phyloP scores from a whole-genome alignment of 208 protist genomes.

The Leishmania tropica region DNA sequence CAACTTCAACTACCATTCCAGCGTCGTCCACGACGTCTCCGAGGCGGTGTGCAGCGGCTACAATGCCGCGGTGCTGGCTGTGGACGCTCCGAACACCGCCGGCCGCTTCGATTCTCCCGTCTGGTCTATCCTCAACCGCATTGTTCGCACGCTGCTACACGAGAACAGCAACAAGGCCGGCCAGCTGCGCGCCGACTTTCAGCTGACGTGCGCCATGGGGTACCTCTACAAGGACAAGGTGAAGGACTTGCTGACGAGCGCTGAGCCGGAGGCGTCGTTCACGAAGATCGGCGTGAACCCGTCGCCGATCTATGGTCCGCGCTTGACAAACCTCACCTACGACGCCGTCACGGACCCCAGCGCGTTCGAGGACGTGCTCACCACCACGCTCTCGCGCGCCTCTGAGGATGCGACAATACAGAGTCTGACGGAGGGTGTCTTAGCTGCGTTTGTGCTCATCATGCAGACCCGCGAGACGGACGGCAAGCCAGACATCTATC shows the following conservation, averaged over 20 bases:
- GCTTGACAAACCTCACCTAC: constrained; percentile 64
- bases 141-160: constrained; percentile 58
- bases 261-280: constrained; percentile 39
- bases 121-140: constrained; percentile 66
- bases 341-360: constrained; percentile 39
- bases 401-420: constrained; percentile 46
- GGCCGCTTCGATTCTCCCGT: constrained; percentile 66
- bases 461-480: constrained; percentile 58
- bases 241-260: constrained; percentile 55
- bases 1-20: constrained; percentile 64
- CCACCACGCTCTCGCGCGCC: constrained; percentile 43
- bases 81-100: constrained; percentile 61
- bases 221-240: constrained; percentile 76
- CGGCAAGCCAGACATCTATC: constrained; percentile 65
- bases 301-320: constrained; percentile 80
- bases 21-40: constrained; percentile 51
- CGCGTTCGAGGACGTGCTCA: constrained; percentile 62
- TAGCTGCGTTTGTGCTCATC: constrained; percentile 54
- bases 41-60: constrained; percentile 62
- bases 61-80: constrained; percentile 69
- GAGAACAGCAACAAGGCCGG: constrained; percentile 36
- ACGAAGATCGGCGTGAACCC: constrained; percentile 60
- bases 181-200: constrained; percentile 35
- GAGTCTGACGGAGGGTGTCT: constrained; percentile 47
- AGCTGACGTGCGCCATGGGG: constrained; percentile 61